Evolutionary conservation across 1,284 basidiomycete genomes (phyloP), one percentile per base, ranked within the genome.

Genomic region (Irpex rosettiformis): DNA sequence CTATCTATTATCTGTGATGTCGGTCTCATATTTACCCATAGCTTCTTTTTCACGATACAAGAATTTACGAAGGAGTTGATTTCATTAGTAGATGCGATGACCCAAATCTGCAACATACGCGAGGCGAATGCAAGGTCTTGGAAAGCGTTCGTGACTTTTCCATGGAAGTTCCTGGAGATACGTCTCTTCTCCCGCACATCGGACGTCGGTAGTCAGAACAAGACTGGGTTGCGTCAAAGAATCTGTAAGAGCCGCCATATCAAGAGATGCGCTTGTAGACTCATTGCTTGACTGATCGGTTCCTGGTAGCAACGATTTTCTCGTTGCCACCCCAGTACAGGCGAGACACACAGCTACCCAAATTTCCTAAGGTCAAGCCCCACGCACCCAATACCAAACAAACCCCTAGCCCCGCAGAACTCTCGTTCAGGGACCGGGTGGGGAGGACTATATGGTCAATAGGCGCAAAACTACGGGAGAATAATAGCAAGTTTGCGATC

Each of bases 1-100:
- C 11, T 21, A 24, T 22, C 25, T 49, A 6, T 43, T 13, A 51
- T 48, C 18, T 27, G 22, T 45, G n/a, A 54, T 48, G n/a, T 11
- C n/a, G 13, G n/a, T n/a, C 33, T 40, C 13, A 40, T 27, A 25
- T 13, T n/a, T 29, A n/a, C 25, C 28, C 18, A 10, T 62, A 95
- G 93, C 75, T 95, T 94, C 73, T 89, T 96, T 60, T 97, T 96
- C 72, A 96, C 93, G 0, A 73, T 96, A 47, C 93, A 97, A 72
- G 95, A 97, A 69, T 96, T 96, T 69, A 84, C 91, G 4, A 77
- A 82, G 59, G 95, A 97, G 70, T 74, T 96, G 51, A 79, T 89
- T 47, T 86, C 85, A 42, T 82, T 97, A 3, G 79, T 93, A 0
- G 91, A 94, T 67, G 88, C 92, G 0, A 89, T 95, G 79, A 79